Conservation (phyloP, 257 asterid species). For the Scutellaria minor region DNA sequence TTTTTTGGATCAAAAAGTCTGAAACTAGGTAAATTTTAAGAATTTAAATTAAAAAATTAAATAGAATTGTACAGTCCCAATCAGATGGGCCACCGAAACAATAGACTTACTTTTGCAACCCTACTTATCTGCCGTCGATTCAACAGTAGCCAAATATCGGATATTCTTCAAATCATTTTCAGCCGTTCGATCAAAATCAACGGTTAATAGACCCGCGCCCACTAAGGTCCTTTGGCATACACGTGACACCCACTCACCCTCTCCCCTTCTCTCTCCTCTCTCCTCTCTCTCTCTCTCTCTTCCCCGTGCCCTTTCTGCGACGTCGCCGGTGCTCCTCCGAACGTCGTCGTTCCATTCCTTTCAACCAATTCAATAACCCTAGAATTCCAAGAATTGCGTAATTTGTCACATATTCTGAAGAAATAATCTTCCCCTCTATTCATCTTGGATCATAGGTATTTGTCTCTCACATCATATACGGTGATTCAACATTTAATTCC, state of each 20-base stretch:
- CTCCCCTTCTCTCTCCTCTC: constrained; percentile 24
- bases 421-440: background rate
- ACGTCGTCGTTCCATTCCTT: constrained; percentile 38
- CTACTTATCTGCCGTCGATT: constrained; percentile 24
- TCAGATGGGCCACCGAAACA: constrained; percentile 2
- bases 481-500: background rate
- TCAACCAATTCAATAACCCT: constrained; percentile 16
- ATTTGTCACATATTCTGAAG: constrained; percentile 28
- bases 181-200: constrained; percentile 44
- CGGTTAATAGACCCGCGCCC: constrained; percentile 43
- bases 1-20: no score
- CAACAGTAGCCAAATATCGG: constrained; percentile 13
- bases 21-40: no score
- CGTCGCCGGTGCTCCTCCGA: constrained; percentile 37
- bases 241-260: constrained; percentile 43
- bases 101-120: background rate
- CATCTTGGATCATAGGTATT: constrained; percentile 39
- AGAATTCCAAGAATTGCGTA: constrained; percentile 24
- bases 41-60: no score
- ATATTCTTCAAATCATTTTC: constrained; percentile 14
- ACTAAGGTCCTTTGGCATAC: constrained; percentile 40
- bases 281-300: constrained; percentile 20
- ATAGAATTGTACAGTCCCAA: background rate
- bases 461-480: constrained; percentile 27
- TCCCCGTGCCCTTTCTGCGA: constrained; percentile 31